Base-by-base conservation (phyloP, 1,139 yeast species). In the Pichia cactophila region DNA sequence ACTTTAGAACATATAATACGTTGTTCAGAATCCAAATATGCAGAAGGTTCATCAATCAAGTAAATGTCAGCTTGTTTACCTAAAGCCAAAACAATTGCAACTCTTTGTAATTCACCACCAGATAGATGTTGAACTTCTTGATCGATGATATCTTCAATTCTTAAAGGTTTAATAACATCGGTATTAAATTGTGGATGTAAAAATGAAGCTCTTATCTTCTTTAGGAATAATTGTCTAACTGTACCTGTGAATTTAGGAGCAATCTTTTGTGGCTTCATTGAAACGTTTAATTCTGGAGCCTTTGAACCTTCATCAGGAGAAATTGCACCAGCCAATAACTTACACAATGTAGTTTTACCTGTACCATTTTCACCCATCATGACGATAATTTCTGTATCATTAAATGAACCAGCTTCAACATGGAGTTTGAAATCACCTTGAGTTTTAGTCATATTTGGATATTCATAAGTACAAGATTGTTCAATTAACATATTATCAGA, bases 291-390 rank as follows among this genome's bases (percentile, higher is more conserved):
- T 67, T 86, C 83, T 50, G 97, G 97, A 56, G 88, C 82, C 56
- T 72, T 70, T 48, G 66, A 62, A 51, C 88, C 88, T 57, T 80
- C 78, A 69, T 90, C 97, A 40, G 97, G 94, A 46, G 86, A 75
- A 58, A 86, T 76, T 42, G 88, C 88, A 63, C 98, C 98, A 23
- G 98, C 97, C 61, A 92, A 77, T 64, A 92, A 74, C 68, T 85
- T 86, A 78, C 97, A 90, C 75, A 92, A 84, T 9, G 98, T 92
- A 42, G 98, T 92, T 74, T 92, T 92, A 76, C 98, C 98, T 26
- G 98, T 92, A 74, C 98, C 98, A 69, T 92, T 92, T 74, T 92
- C 98, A 68, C 98, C 98, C 96, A 92, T 90, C 97, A 92, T 88
- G 53, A 92, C 98, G 65, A 92, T 78, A 62, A 92, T 92, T 73